Conservation (phyloP, 2,329 filamentous ascomycete species). For the Bipolaris bicolor region DNA sequence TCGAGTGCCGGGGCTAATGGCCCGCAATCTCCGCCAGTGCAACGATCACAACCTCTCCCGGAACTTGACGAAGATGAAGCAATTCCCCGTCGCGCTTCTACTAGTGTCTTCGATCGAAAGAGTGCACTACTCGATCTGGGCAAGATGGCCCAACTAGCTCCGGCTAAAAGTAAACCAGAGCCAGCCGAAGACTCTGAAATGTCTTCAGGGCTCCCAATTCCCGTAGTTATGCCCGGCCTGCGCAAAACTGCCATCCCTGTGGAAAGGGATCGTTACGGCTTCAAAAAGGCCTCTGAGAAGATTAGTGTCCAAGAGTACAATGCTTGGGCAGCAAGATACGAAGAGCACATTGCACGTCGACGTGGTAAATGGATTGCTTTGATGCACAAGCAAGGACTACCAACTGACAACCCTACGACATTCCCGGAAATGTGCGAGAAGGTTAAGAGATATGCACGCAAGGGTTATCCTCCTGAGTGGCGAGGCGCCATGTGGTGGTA, state of each 20-base stretch:
- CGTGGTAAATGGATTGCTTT: constrained; percentile 81
- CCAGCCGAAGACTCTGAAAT: neutral
- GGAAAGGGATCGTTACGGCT: constrained; percentile 83
- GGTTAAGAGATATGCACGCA: constrained; percentile 87
- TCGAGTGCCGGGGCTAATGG: constrained; percentile 12
- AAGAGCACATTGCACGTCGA: constrained; percentile 74
- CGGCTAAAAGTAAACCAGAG: constrained; percentile 20
- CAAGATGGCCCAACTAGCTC: constrained; percentile 21
- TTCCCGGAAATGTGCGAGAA: constrained; percentile 84
- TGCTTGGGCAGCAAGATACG: constrained; percentile 77
- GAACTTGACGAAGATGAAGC: constrained; percentile 45
- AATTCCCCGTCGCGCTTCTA: constrained; percentile 44
- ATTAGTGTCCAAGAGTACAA: constrained; percentile 80
- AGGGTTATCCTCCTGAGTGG: constrained; percentile 93
- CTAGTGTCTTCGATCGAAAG: constrained; percentile 43
- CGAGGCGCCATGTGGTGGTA: constrained; percentile 97
- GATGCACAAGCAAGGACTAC: constrained; percentile 76
- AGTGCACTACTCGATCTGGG: constrained; percentile 38
- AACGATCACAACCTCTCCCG: constrained; percentile 37
- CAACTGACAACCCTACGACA: constrained; percentile 71
- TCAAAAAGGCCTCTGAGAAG: constrained; percentile 85
- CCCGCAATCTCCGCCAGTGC: constrained; percentile 30
- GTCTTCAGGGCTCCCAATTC: constrained; percentile 8
- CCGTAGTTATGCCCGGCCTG: constrained; percentile 16
- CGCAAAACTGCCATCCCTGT: constrained; percentile 34